Base-by-base conservation (phyloP, 768 basidiomycete species). In the Mycena rebaudengoi region DNA sequence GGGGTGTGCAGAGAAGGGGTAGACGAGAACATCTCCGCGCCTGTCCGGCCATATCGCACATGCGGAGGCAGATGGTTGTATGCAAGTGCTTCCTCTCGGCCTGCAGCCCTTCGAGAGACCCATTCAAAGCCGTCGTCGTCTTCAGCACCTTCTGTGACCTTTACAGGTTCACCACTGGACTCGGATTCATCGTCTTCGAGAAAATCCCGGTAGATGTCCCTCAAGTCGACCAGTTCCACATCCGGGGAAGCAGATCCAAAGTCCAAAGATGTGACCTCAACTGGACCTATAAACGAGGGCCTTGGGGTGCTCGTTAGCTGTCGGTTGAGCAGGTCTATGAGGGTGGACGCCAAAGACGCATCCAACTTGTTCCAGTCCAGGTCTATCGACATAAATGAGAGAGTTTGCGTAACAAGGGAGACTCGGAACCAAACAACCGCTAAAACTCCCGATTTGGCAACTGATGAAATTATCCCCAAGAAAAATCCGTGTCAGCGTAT, bases 221-320 rank as follows among this genome's bases (percentile, higher is more conserved):
- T 85, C 52, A 99, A 79, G 78, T 98, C 98, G 56, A 93, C 89
- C 54, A 99, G 85, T 74, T 98, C 94, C 23, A 96, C 85, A 62
- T 96, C 91, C 5, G 98, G 98, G 3, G 89, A 74, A 20, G 81
- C 80, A 0, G 90, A 87, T 30, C 98, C 98, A 76, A 99, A 96
- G 60, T 95, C 92, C 56, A 99, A 85, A 4, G 90, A 88, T 2
- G 89, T 90, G 57, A 99, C 88, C 62, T 90, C 86, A 61, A 99
- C 88, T 14, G 96, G 95, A 2, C 98, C 98, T 35, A 99, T 92
- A 76, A 96, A 99, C 11, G 95, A 95, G 0, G 97, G 98, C n/a
- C 94, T 80, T 30, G 86, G 77, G 3, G 90, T 87, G 49, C 78
- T 84, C 7, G 84, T 72, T 23, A 99, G 90, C 60, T 94, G 91